Evolutionary conservation across 1,139 yeast species (phyloP), one percentile per base, ranked within the genome.

Genomic region (Candida gigantensis): DNA sequence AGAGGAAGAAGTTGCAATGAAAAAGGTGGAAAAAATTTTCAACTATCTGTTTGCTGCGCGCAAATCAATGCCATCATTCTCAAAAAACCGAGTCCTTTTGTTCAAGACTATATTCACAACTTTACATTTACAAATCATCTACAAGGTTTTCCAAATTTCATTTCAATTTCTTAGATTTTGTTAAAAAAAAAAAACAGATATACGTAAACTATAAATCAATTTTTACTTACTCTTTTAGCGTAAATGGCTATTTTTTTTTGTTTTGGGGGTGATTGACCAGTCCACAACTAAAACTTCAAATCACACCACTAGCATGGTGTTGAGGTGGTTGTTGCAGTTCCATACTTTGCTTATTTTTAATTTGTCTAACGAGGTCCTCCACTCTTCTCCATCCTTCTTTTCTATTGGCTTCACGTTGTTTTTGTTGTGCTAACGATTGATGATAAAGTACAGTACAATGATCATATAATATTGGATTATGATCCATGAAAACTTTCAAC

Each of bases 401-500:
- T 49, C 92, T 72, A 32, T 81, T 73, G 30, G 62, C 62, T 57
- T 79, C 86, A 46, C 83, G 68, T 41, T 74, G 74, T 46, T 72
- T 73, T 51, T 79, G 84, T 45, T 82, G 86, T 49, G 79, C 83
- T 45, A 82, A 67, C 28, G 81, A 78, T 57, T 83, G 88, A 52
- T 88, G 84, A 60, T 90, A 90, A 49, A 88, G 67, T 55, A 87
- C 77, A 14, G 95, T 85, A 57, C 97, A 92, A 56, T 89, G 94
- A 57, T 90, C 97, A 60, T 88, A 94, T 30, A 92, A 70, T 7
- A 84, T 81, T 11, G 96, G 95, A 58, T 89, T 90, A 40, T 94
- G 86, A 55, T 92, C 97, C 85, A 90, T 81, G 53, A 94, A 90
- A 42, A 88, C 85, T 58, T 90, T 89, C 51, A 92, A 72, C 0